phyloP scores from a whole-genome alignment of 2,329 filamentous ascomycete species.

The Beauveria sp. region DNA sequence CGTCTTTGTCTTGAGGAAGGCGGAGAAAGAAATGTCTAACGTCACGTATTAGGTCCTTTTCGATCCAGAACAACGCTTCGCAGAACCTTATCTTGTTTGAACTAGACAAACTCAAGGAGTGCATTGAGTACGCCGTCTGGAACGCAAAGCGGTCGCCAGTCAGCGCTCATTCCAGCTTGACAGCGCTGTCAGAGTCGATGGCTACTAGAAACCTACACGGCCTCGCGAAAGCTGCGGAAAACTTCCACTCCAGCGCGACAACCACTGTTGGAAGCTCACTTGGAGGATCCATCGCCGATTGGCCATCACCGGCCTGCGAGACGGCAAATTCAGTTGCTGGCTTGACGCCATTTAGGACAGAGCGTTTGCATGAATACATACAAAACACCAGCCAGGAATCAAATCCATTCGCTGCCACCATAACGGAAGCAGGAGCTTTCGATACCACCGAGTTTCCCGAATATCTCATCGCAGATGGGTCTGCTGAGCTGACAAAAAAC shows the following conservation, averaged over 20 bases:
- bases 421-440: background rate
- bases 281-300: background rate
- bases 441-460: background rate
- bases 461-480: background rate
- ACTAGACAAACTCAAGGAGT: background rate
- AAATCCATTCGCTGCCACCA: background rate
- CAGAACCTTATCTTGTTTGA: background rate
- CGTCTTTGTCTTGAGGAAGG: background rate
- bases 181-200: background rate
- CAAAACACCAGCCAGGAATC: background rate
- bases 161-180: background rate
- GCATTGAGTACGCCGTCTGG: background rate
- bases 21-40: background rate
- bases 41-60: background rate
- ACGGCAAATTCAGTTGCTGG: background rate
- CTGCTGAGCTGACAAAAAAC: background rate
- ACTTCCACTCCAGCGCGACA: background rate
- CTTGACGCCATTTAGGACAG: background rate
- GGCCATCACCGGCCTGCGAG: background rate
- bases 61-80: background rate
- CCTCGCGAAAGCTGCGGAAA: background rate
- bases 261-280: background rate
- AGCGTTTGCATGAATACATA: background rate
- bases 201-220: background rate
- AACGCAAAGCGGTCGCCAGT: background rate